Evolutionary conservation across 495 filamentous ascomycete genomes (phyloP).

Genomic region (Penicillium argentinense): DNA sequence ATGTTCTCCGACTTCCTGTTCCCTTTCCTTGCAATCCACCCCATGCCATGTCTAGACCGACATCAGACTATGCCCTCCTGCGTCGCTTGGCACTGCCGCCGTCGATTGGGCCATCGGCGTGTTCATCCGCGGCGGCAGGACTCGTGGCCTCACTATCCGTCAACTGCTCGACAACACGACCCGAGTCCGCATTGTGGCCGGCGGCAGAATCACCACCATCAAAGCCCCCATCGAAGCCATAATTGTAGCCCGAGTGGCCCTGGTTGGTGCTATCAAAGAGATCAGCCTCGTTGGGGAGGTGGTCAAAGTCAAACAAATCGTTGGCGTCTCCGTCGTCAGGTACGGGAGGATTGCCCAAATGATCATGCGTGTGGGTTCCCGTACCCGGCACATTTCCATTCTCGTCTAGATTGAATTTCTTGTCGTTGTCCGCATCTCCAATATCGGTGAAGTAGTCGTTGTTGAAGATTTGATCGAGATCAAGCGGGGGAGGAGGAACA

Average conservation of each 20-base stretch:
- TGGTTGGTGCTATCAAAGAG: slow-evolving; percentile 36
- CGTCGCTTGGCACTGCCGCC: slow-evolving; percentile 39
- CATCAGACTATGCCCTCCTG: slow-evolving; percentile 31
- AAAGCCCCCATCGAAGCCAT: slow-evolving; percentile 31
- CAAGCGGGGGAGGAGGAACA: slow-evolving; percentile 47
- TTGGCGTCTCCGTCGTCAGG: slow-evolving; percentile 31
- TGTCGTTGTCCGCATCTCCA: slow-evolving; percentile 31
- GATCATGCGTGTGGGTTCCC: slow-evolving; percentile 8
- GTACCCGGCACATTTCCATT: slow-evolving; percentile 20
- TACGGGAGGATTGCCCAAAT: slow-evolving; percentile 5
- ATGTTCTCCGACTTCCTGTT: too few species aligned
- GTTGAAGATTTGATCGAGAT: slow-evolving; percentile 71
- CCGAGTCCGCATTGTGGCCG: slow-evolving; percentile 21
- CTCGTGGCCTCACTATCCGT: slow-evolving; percentile 51
- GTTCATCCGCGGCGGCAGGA: slow-evolving; percentile 36
- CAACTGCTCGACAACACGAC: slow-evolving; percentile 44
- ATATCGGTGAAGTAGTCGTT: slow-evolving; percentile 58
- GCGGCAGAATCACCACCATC: slow-evolving; percentile 22
- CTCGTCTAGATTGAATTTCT: slow-evolving; percentile 21
- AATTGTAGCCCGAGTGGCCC: slow-evolving; percentile 27
- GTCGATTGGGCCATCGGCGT: slow-evolving; percentile 9
- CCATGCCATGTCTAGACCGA: background rate
- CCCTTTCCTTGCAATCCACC: background rate
- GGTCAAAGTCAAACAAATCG: slow-evolving; percentile 45
- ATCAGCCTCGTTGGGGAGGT: slow-evolving; percentile 38